Percentiles rank a stretch among this genome's conserved stretches.
These are phyloP conservation scores for Zizania latifolia DNA, from an alignment of 176 grass and related monocot genomes.

Conservation along the genomic window DNA sequence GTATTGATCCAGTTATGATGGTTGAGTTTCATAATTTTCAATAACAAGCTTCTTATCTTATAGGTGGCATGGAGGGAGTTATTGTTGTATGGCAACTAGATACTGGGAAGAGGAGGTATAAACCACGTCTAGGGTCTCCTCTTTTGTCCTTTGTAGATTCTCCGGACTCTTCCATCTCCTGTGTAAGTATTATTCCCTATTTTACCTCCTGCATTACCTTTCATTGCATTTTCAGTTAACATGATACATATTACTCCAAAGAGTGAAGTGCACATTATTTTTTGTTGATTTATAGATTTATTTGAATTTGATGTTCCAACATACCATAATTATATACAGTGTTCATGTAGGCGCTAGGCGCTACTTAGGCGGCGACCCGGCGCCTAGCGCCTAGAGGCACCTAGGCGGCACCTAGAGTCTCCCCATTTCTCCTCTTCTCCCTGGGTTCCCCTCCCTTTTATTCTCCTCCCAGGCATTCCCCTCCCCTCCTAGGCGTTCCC, in stretches of 20 bases:
- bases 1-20: not conserved
- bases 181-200: conserved; percentile 51
- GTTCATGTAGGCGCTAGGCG: not conserved
- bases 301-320: conserved; percentile 1
- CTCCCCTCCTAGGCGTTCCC: too few relatives aligned
- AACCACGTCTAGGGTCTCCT: conserved; percentile 85
- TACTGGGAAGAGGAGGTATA: conserved; percentile 80
- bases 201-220: not conserved
- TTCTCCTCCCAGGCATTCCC: too few relatives aligned
- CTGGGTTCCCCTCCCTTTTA: not conserved
- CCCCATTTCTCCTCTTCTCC: too few relatives aligned
- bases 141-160: conserved; percentile 83
- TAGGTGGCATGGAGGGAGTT: conserved; percentile 96
- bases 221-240: conserved; percentile 1
- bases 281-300: conserved; percentile 13
- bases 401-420: too few relatives aligned
- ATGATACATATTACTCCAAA: not conserved
- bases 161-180: conserved; percentile 86
- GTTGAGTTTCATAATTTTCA: not conserved
- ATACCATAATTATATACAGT: not conserved
- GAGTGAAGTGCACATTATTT: conserved; percentile 1
- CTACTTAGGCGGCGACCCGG: too few relatives aligned
- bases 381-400: too few relatives aligned
- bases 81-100: conserved; percentile 97
- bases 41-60: conserved; percentile 2